Percentiles rank a stretch among this genome's conserved stretches.
These are phyloP conservation scores for Pseudogymnoascus sp. DNA, from an alignment of 2,329 filamentous ascomycete species.

Conservation along the genomic window DNA sequence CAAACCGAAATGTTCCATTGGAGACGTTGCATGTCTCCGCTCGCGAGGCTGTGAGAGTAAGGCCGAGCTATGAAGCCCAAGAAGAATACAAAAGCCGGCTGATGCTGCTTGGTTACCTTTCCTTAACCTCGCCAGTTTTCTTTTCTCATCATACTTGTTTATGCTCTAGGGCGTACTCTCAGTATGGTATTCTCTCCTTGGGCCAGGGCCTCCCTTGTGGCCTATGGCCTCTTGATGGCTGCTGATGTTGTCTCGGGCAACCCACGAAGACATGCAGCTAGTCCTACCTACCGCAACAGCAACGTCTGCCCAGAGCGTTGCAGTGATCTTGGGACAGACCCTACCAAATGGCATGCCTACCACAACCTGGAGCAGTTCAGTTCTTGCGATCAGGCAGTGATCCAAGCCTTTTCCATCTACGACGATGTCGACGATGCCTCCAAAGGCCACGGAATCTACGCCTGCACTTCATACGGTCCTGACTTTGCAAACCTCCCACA, in stretches of 20 bases:
- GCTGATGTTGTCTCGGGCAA: not conserved
- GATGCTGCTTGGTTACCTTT: too few species aligned
- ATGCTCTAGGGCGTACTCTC: not conserved
- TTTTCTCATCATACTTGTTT: not conserved
- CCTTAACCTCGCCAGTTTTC: too few species aligned
- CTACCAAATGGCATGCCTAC: not conserved
- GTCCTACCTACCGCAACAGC: not conserved
- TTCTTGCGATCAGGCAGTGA: slow-evolving; percentile 25
- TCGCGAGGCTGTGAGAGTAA: too few species aligned
- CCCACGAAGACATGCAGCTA: not conserved
- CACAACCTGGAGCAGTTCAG: slow-evolving; percentile 21
- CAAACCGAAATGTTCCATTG: too few species aligned
- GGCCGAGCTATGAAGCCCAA: too few species aligned
- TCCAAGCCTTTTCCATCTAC: slow-evolving; percentile 31
- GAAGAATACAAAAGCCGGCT: too few species aligned
- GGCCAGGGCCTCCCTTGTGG: not conserved
- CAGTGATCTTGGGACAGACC: not conserved
- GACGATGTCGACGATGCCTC: slow-evolving; percentile 28
- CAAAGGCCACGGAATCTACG: slow-evolving; percentile 26
- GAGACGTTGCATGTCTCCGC: too few species aligned
- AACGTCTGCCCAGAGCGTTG: not conserved
- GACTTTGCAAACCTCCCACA: slow-evolving; percentile 14
- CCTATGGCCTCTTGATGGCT: not conserved
- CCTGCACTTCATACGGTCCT: slow-evolving; percentile 26
- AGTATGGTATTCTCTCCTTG: not conserved